Evolutionary conservation across 768 basidiomycete species (phyloP).

Genomic region (Tulasnella sp.): DNA sequence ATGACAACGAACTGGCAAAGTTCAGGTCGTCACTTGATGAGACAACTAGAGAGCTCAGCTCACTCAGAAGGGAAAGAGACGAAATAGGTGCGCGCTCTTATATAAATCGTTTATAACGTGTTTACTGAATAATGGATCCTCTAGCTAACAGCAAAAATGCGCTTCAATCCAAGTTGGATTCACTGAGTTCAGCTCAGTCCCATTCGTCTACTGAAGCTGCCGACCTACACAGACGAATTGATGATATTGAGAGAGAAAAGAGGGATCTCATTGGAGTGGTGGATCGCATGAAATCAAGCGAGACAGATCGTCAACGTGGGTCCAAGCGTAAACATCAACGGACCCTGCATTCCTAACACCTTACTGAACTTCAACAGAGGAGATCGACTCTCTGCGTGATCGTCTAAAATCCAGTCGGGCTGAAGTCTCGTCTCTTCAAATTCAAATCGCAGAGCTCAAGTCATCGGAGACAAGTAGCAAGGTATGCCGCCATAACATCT

Average conservation of each 20-base stretch:
- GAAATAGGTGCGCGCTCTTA: slow-evolving; percentile 38
- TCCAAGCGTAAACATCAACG: slow-evolving; percentile 8
- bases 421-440: slow-evolving; percentile 54
- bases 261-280: slow-evolving; percentile 74
- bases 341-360: slow-evolving; percentile 9
- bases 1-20: slow-evolving; percentile 47
- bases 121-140: slow-evolving; percentile 19
- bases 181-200: slow-evolving; percentile 45
- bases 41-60: slow-evolving; percentile 42
- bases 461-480: slow-evolving; percentile 66
- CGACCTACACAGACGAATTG: slow-evolving; percentile 43
- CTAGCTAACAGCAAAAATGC: slow-evolving; percentile 32
- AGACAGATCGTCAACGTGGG: slow-evolving; percentile 59
- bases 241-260: slow-evolving; percentile 80
- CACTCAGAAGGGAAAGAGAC: slow-evolving; percentile 49
- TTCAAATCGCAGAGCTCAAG: slow-evolving; percentile 56
- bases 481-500: slow-evolving; percentile 28
- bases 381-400: slow-evolving; percentile 51
- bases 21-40: slow-evolving; percentile 40
- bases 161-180: slow-evolving; percentile 44
- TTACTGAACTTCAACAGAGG: slow-evolving; percentile 35
- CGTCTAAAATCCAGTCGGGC: slow-evolving; percentile 64
- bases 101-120: no score
- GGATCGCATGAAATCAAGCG: slow-evolving; percentile 68
- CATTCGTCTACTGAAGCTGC: slow-evolving; percentile 52